Percentiles rank a stretch among this genome's conserved stretches.
Conservation (phyloP, 2,329 filamentous ascomycete genomes). For the Rutstroemia sydowiana region DNA sequence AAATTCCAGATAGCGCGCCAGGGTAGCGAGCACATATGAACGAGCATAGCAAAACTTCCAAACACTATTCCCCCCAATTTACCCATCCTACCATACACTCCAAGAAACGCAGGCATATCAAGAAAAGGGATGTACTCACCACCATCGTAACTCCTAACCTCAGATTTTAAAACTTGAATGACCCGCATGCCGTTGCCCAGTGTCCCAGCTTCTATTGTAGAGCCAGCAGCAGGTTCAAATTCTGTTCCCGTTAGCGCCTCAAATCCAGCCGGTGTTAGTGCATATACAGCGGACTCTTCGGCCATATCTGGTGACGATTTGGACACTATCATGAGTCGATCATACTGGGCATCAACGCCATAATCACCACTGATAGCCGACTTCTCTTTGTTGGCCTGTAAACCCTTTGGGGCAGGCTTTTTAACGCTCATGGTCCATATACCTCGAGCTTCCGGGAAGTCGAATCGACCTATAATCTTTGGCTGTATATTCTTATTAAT, state of each 20-base stretch:
- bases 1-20: conserved; percentile 30
- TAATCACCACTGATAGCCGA: conserved; percentile 44
- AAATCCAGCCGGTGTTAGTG: conserved; percentile 64
- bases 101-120: conserved; percentile 12
- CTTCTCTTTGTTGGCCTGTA: conserved; percentile 41
- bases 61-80: not conserved
- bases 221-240: conserved; percentile 83
- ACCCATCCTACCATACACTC: not conserved
- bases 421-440: conserved; percentile 76
- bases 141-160: conserved; percentile 85
- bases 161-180: conserved; percentile 78
- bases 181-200: conserved; percentile 75
- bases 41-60: conserved; percentile 7
- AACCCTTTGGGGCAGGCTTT: conserved; percentile 55
- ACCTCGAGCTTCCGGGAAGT: conserved; percentile 64
- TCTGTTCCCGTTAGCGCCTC: conserved; percentile 75
- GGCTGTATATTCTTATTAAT: conserved; percentile 74
- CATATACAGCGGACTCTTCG: conserved; percentile 73
- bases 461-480: conserved; percentile 59
- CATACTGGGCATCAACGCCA: conserved; percentile 54
- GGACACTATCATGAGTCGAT: conserved; percentile 77
- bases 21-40: conserved; percentile 18
- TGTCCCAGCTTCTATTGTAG: conserved; percentile 77
- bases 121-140: conserved; percentile 46
- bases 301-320: conserved; percentile 56